phyloP scores from a whole-genome alignment of 108 stramenopile species.

The Nannochloropsis gaditana region DNA sequence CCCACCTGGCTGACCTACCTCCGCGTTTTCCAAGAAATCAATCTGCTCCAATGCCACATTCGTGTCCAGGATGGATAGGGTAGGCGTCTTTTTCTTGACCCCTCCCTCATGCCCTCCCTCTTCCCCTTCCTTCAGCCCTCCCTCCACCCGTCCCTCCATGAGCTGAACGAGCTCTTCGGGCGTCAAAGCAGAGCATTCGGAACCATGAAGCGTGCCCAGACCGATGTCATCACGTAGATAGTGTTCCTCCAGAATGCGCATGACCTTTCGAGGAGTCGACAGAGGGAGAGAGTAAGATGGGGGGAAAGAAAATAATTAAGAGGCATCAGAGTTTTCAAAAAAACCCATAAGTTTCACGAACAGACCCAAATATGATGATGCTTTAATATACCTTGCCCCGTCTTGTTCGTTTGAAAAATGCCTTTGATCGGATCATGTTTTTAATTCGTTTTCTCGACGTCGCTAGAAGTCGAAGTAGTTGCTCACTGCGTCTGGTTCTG shows the following conservation, averaged over 20 bases:
- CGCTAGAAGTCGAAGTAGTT: too few relatives aligned
- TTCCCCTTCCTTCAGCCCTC: too few relatives aligned
- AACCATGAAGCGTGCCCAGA: slow-evolving; percentile 40
- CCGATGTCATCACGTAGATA: slow-evolving; percentile 57
- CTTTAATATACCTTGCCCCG: slow-evolving; percentile 28
- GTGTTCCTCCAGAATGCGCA: slow-evolving; percentile 47
- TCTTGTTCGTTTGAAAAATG: slow-evolving; percentile 42
- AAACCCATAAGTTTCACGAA: not conserved
- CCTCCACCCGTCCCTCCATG: not conserved
- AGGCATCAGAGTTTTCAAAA: too few relatives aligned
- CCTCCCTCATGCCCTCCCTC: too few relatives aligned
- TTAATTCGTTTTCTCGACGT: not conserved
- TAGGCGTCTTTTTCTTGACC: not conserved
- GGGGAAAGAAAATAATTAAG: not conserved
- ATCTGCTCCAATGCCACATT: slow-evolving; percentile 61
- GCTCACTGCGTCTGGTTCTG: not conserved
- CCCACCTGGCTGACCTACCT: slow-evolving; percentile 41
- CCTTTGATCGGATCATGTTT: slow-evolving; percentile 31
- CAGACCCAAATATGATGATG: not conserved
- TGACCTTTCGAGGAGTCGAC: not conserved
- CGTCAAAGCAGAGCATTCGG: not conserved
- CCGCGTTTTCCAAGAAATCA: slow-evolving; percentile 56
- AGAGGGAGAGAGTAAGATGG: not conserved
- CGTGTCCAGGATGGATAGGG: slow-evolving; percentile 53
- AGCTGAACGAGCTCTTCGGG: not conserved